These are phyloP conservation scores for Cordyceps cateniannulata DNA, from an alignment of 2,329 filamentous ascomycete species.

Conservation along the genomic window DNA sequence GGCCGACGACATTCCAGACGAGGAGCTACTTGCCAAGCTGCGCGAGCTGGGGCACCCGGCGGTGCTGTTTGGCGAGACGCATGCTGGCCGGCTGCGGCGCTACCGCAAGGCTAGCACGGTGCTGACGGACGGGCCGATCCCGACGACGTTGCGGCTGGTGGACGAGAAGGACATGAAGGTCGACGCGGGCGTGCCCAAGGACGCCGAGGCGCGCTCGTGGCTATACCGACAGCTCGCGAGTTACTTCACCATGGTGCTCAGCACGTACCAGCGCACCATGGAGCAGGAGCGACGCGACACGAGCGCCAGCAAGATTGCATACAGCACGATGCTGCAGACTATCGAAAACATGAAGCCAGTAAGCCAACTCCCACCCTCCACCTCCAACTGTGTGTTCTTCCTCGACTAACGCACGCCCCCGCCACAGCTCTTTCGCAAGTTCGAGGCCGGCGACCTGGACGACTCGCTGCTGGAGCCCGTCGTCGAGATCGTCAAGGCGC, in stretches of 20 bases:
- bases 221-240: slow-evolving; percentile 84
- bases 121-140: slow-evolving; percentile 71
- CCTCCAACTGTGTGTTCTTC: background rate
- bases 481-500: slow-evolving; percentile 84
- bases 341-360: slow-evolving; percentile 78
- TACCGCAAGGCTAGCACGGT: slow-evolving; percentile 60
- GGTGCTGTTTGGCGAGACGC: slow-evolving; percentile 74
- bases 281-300: slow-evolving; percentile 58
- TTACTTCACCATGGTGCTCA: slow-evolving; percentile 94
- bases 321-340: slow-evolving; percentile 79
- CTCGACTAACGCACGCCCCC: background rate
- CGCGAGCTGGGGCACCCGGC: slow-evolving; percentile 67
- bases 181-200: slow-evolving; percentile 48
- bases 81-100: slow-evolving; percentile 60
- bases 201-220: slow-evolving; percentile 59
- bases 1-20: slow-evolving; percentile 61
- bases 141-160: slow-evolving; percentile 73
- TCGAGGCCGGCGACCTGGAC: slow-evolving; percentile 76
- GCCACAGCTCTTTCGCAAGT: slow-evolving; percentile 68
- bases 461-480: slow-evolving; percentile 74
- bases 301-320: slow-evolving; percentile 73
- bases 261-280: slow-evolving; percentile 78
- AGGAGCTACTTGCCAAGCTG: slow-evolving; percentile 61
- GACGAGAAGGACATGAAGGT: slow-evolving; percentile 88
- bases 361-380: slow-evolving; percentile 24